A percentile compares a stretch with the other conserved stretches of the same genome.
Conservation (phyloP, 352 stramenopile genomes). For the Blastocystis sp. region DNA sequence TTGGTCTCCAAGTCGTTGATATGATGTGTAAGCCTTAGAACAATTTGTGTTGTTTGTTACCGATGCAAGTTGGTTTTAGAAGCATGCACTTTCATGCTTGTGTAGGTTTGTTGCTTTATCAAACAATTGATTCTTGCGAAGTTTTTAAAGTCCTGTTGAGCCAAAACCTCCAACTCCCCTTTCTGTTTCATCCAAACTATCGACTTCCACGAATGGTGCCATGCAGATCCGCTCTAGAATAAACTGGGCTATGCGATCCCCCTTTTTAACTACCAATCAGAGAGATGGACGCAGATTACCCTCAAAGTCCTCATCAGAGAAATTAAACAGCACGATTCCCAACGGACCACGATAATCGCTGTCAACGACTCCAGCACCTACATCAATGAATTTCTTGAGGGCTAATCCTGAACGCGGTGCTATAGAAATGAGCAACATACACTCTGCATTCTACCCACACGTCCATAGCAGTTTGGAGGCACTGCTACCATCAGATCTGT, state of each 20-base stretch:
- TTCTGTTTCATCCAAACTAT: constrained; percentile 85
- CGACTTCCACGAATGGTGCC: constrained; percentile 79
- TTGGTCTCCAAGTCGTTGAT: not conserved
- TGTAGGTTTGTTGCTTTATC: no score
- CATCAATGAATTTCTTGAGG: constrained; percentile 94
- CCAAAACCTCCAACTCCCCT: constrained; percentile 86
- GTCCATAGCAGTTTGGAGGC: constrained; percentile 85
- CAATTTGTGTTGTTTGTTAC: constrained; percentile 23
- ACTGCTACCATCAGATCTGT: constrained; percentile 91
- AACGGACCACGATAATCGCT: constrained; percentile 78
- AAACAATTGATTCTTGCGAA: not conserved
- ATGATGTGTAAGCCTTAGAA: constrained; percentile 22
- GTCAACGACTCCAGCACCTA: constrained; percentile 89
- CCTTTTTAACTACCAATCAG: constrained; percentile 72
- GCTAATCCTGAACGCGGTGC: constrained; percentile 81
- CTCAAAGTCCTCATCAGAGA: constrained; percentile 83
- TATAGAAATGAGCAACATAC: not conserved
- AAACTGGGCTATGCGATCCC: constrained; percentile 92
- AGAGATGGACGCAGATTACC: constrained; percentile 58
- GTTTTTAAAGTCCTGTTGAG: constrained; percentile 73
- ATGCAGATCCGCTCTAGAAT: constrained; percentile 89
- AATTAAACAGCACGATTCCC: constrained; percentile 97
- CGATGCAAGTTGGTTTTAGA: not conserved
- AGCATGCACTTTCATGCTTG: not conserved
- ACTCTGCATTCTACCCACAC: constrained; percentile 70